Evolutionary conservation across 1,284 basidiomycete genomes (phyloP).

Genomic region (Athelia sp.): DNA sequence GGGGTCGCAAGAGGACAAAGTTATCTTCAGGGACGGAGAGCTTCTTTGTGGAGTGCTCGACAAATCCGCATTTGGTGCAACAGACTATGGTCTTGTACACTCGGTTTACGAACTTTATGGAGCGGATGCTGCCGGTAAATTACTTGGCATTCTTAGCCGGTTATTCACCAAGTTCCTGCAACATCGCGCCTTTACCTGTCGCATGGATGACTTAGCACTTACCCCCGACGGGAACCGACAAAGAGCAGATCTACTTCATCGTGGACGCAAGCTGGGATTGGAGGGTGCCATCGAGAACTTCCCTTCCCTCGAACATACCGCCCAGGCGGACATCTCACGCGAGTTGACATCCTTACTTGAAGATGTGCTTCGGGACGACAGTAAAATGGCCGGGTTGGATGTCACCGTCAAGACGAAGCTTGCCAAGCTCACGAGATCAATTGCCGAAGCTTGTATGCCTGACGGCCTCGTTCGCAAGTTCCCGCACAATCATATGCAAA

Average conservation of each 20-base stretch:
- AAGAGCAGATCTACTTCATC: slow-evolving; percentile 67
- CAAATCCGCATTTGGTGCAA: slow-evolving; percentile 97
- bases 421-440: slow-evolving; percentile 83
- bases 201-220: slow-evolving; percentile 96
- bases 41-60: slow-evolving; percentile 91
- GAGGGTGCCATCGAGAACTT: slow-evolving; percentile 90
- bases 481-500: slow-evolving; percentile 99
- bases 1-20: slow-evolving; percentile 78
- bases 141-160: slow-evolving; percentile 90
- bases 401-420: slow-evolving; percentile 86
- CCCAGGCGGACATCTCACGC: slow-evolving; percentile 45
- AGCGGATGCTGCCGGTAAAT: slow-evolving; percentile 81
- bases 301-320: slow-evolving; percentile 55
- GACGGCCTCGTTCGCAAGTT: slow-evolving; percentile 86
- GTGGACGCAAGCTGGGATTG: slow-evolving; percentile 73
- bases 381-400: slow-evolving; percentile 95
- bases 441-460: slow-evolving; percentile 91
- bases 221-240: slow-evolving; percentile 77
- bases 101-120: slow-evolving; percentile 99
- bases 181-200: slow-evolving; percentile 95
- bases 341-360: slow-evolving; percentile 68
- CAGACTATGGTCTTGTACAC: slow-evolving; percentile 94
- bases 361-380: slow-evolving; percentile 95
- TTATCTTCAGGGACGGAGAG: slow-evolving; percentile 92
- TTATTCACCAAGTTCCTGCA: slow-evolving; percentile 97